Conservation (phyloP, 1,139 yeast species). For the Saccharomyces hybrid region DNA sequence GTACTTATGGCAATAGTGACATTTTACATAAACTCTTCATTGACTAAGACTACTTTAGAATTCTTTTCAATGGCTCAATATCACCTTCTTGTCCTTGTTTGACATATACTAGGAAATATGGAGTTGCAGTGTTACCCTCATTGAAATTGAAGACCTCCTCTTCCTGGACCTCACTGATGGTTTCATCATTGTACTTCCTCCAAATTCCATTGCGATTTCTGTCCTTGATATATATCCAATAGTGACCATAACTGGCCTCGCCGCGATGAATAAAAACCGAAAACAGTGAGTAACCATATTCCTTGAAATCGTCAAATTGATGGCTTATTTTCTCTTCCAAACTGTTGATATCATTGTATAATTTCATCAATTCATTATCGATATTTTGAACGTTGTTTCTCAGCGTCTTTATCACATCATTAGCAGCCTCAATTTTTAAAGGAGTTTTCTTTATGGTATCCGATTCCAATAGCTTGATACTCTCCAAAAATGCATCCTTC, state of each 20-base stretch:
- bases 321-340: slow-evolving; percentile 44
- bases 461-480: slow-evolving; percentile 49
- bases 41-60: slow-evolving; percentile 10
- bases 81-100: slow-evolving; percentile 52
- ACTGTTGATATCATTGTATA: slow-evolving; percentile 36
- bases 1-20: background rate
- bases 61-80: slow-evolving; percentile 64
- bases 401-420: slow-evolving; percentile 29
- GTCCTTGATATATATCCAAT: slow-evolving; percentile 90
- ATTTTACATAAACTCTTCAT: background rate
- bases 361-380: slow-evolving; percentile 34
- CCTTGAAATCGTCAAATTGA: slow-evolving; percentile 54
- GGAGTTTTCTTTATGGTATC: slow-evolving; percentile 33
- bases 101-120: slow-evolving; percentile 82
- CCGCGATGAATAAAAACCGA: slow-evolving; percentile 94
- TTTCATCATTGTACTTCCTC: slow-evolving; percentile 90
- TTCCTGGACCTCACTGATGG: slow-evolving; percentile 68
- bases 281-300: slow-evolving; percentile 72
- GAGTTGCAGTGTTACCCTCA: slow-evolving; percentile 80
- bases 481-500: slow-evolving; percentile 46
- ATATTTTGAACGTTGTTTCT: slow-evolving; percentile 27
- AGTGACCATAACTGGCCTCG: slow-evolving; percentile 93
- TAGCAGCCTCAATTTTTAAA: slow-evolving; percentile 30
- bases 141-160: slow-evolving; percentile 66
- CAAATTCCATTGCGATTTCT: slow-evolving; percentile 50